These are phyloP conservation scores for Coniochaeta ligniaria DNA, from an alignment of 2,329 filamentous ascomycete genomes.

Conservation along the genomic window DNA sequence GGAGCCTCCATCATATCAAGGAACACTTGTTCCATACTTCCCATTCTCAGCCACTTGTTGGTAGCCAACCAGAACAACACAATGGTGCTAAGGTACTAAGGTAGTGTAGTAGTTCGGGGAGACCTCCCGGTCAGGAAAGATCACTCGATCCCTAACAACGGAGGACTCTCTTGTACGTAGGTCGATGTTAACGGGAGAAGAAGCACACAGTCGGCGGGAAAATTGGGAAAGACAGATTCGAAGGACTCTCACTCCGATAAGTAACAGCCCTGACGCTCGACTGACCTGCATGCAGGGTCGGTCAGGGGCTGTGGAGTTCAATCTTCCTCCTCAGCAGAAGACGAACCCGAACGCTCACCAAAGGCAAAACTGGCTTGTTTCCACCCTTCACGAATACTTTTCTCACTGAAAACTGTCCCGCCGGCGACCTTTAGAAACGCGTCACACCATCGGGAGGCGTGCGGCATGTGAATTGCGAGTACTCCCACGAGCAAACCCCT, in stretches of 20 bases:
- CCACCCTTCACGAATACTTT: neutral
- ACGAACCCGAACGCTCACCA: neutral
- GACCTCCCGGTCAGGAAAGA: neutral
- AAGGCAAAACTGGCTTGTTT: neutral
- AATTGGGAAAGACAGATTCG: neutral
- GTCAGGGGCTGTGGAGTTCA: neutral
- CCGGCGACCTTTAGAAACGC: neutral
- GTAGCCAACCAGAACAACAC: neutral
- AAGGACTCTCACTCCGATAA: too few species aligned
- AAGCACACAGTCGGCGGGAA: neutral
- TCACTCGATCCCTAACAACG: neutral
- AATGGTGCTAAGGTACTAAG: neutral
- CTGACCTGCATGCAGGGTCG: neutral
- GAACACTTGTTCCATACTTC: neutral
- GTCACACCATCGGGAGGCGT: neutral
- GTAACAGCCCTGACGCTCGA: neutral
- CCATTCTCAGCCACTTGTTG: neutral
- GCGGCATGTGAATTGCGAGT: neutral
- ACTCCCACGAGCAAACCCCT: neutral
- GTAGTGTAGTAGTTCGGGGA: neutral
- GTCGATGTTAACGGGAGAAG: neutral
- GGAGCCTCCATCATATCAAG: neutral
- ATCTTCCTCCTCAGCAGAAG: neutral
- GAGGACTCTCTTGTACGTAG: neutral
- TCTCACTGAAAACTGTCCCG: neutral